Evolutionary conservation across 768 basidiomycete genomes (phyloP), one percentile per base, ranked within the genome.

Genomic region (Phanerochaete carnosa): DNA sequence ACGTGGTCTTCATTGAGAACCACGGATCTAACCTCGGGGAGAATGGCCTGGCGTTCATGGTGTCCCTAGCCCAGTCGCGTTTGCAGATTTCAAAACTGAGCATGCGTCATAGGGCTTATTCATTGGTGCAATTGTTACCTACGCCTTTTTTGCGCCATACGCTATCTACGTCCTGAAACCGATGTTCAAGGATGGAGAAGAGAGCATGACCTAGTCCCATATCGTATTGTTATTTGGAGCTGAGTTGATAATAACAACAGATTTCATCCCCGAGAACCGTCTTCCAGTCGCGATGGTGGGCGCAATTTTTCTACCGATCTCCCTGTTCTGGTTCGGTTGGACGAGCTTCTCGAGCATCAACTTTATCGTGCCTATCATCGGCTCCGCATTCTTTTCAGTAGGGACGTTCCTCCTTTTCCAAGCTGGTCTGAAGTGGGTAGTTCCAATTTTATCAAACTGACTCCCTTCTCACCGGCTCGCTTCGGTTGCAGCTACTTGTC

Each of bases 301-400:
- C n/a, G 66, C 66, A 19, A 46, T 73, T 32, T 65, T 74, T 60
- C 68, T 76, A 26, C 75, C 75, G 0, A 68, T 71, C 23, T 68
- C 63, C 45, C 61, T 77, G 55, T 70, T 76, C 59, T 69, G 71
- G 62, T 76, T 76, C 58, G 74, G 74, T 45, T 73, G 71, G 65
- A 67, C 73, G 2, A 68, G 72, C 13, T 66, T 63, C 8, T 30
- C 64, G 22, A 64, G 58, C 55, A 60, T 76, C 0, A 73, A 70
- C 45, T 75, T 74, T 73, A 76, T 76, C 30, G 71, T 70, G 0
- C 73, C 75, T 26, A 62, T 73, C 57, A 69, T 76, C 47, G 74
- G 70, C 15, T 71, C 74, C 2, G 64, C 70, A 11, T 62, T 75
- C n/a, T 75, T 73, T 61, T 61, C 70, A n/a, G 64, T 69, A 2